Percentiles rank a stretch among this genome's conserved stretches.
phyloP scores from a whole-genome alignment of 1,284 basidiomycete species.

The Cutaneotrichosporon dermatis region DNA sequence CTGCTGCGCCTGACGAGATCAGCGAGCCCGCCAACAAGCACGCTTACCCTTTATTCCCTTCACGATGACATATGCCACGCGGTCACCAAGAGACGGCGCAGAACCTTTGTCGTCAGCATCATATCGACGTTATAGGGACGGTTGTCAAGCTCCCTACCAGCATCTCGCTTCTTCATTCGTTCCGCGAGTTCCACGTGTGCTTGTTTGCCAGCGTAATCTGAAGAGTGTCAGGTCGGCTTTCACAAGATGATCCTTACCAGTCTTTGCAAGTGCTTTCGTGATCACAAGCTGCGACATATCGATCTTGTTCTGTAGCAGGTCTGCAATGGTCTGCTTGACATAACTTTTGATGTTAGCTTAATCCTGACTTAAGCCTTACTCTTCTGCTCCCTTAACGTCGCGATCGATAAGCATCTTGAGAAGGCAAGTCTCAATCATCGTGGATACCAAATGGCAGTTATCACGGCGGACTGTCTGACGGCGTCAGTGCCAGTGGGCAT shows the following conservation, averaged over 20 bases:
- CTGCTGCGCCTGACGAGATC: conserved; percentile 70
- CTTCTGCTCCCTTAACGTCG: conserved; percentile 85
- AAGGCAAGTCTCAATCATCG: conserved; percentile 91
- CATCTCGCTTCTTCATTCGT: conserved; percentile 89
- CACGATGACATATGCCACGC: conserved; percentile 94
- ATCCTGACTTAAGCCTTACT: conserved; percentile 54
- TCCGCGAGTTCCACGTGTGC: conserved; percentile 92
- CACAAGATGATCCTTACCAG: conserved; percentile 54
- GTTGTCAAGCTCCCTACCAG: conserved; percentile 53
- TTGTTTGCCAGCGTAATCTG: conserved; percentile 62
- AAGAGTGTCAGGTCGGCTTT: not conserved
- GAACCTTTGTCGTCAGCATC: conserved; percentile 56
- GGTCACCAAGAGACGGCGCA: conserved; percentile 86
- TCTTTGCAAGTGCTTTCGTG: conserved; percentile 88
- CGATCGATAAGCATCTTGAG: conserved; percentile 94
- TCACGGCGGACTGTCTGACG: conserved; percentile 86
- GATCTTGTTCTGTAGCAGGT: conserved; percentile 88
- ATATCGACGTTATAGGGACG: not conserved
- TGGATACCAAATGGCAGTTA: conserved; percentile 90
- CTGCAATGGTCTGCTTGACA: conserved; percentile 84
- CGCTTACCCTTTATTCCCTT: conserved; percentile 81
- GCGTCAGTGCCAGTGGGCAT: conserved; percentile 1
- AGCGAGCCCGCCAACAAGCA: not conserved
- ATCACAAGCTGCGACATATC: conserved; percentile 98
- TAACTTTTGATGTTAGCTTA: conserved; percentile 57